phyloP scores from a whole-genome alignment of 2,329 filamentous ascomycete genomes.

The Fusarium sororula region DNA sequence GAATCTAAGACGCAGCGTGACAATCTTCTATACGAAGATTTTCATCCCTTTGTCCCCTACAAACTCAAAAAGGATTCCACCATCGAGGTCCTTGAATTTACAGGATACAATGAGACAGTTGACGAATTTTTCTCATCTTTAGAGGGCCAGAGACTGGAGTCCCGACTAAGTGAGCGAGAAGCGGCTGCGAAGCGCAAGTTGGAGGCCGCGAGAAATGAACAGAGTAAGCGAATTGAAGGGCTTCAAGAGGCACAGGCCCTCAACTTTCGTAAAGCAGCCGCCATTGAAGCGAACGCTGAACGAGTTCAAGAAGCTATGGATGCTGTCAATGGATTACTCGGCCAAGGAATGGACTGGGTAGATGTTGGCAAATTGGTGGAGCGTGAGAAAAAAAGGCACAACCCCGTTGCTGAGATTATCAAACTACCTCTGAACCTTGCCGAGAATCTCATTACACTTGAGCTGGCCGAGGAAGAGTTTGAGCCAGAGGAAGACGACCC shows the following conservation, averaged over 20 bases:
- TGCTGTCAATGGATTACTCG: slow-evolving; percentile 90
- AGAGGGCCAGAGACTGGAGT: slow-evolving; percentile 92
- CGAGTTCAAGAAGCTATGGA: slow-evolving; percentile 92
- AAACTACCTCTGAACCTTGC: slow-evolving; percentile 86
- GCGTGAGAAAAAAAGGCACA: slow-evolving; percentile 81
- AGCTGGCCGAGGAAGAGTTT: slow-evolving; percentile 75
- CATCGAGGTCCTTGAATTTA: slow-evolving; percentile 77
- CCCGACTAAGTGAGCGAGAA: slow-evolving; percentile 82
- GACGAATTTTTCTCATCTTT: slow-evolving; percentile 98
- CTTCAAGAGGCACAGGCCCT: slow-evolving; percentile 82
- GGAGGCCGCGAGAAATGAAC: slow-evolving; percentile 83
- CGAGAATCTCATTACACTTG: slow-evolving; percentile 87
- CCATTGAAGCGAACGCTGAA: slow-evolving; percentile 90
- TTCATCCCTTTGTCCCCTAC: slow-evolving; percentile 87
- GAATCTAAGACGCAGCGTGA: slow-evolving; percentile 50
- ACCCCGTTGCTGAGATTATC: slow-evolving; percentile 88
- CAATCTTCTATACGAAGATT: slow-evolving; percentile 85
- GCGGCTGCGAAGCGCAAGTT: slow-evolving; percentile 83
- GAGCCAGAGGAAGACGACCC: slow-evolving; percentile 68
- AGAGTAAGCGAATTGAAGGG: slow-evolving; percentile 84
- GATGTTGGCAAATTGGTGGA: slow-evolving; percentile 90
- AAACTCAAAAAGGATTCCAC: slow-evolving; percentile 77
- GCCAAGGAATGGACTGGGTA: slow-evolving; percentile 97
- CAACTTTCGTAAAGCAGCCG: slow-evolving; percentile 87
- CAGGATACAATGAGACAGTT: slow-evolving; percentile 90